Base-by-base conservation (phyloP, 1,284 basidiomycete species). In the Ustilago vetiveriae region DNA sequence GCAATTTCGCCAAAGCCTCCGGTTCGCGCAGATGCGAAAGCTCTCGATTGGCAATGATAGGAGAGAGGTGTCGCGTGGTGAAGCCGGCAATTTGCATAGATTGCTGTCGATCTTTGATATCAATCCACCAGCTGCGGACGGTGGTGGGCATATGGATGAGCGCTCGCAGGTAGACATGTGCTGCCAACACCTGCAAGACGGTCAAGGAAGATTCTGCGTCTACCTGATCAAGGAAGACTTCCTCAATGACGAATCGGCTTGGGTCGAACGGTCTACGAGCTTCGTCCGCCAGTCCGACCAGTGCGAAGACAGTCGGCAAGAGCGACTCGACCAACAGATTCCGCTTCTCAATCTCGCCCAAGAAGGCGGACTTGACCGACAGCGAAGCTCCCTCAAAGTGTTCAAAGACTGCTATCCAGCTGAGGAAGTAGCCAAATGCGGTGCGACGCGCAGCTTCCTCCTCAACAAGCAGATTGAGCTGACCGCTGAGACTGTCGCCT, bases 341-440 rank as follows among this genome's bases (percentile, higher is more conserved):
- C 6, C 87, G 82, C 44, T 87, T 87, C 46, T 92, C 88, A 27
- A 98, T 85, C 75, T 97, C 92, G 49, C 91, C 90, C 39, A 92
- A 88, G 80, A 94, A 98, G 41, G 87, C 85, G 7, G 88, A 86
- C 70, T 89, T 88, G 41, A 95, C 88, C 85, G 89, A 89, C 71
- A 92, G 84, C 0, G 92, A 93, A 88, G 92, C 90, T 79, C 91
- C 88, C 29, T 86, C 85, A 82, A 98, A 98, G 57, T 92, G 86
- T 76, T 95, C 91, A 69, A 98, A 90, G 0, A 90, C 79, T 5
- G 92, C 84, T 87, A 97, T 91, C 95, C 95, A 98, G 8, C 87
- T 87, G 4, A 98, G 85, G n/a, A 98, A 84, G 75, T 89, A 79
- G 6, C 80, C 71, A 26, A 81, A 75, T 1, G 70, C 73, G 5